These are phyloP conservation scores for Plasmopara muralis DNA, from an alignment of 352 stramenopile species.

Conservation along the genomic window DNA sequence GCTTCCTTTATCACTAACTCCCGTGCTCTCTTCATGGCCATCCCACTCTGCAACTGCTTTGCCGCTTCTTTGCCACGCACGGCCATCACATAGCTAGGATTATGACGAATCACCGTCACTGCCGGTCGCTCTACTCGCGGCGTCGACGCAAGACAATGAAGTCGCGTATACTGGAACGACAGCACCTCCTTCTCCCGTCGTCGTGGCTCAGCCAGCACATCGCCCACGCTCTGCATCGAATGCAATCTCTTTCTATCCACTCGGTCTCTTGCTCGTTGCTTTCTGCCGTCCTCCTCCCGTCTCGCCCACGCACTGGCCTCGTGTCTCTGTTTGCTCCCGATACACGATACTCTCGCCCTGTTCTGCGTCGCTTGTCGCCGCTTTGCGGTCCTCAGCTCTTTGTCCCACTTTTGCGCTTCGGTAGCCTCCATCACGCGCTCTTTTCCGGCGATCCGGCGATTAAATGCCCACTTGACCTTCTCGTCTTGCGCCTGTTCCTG, in stretches of 20 bases:
- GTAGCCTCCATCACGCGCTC: conserved; percentile 30
- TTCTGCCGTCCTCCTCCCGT: conserved; percentile 30
- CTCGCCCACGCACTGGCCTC: conserved; percentile 34
- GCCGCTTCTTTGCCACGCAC: conserved; percentile 36
- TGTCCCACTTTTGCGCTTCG: conserved; percentile 21
- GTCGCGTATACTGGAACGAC: conserved; percentile 49
- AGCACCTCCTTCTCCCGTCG: conserved; percentile 34
- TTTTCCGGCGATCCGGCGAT: conserved; percentile 25
- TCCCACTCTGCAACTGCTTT: conserved; percentile 28
- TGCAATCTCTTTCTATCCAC: conserved; percentile 24
- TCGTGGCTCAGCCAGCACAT: conserved; percentile 38
- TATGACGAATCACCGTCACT: conserved; percentile 56
- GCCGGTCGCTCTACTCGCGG: conserved; percentile 4
- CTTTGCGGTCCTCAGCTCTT: conserved; percentile 18
- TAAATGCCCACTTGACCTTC: conserved; percentile 51
- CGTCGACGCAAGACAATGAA: conserved; percentile 29
- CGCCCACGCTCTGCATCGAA: conserved; percentile 20
- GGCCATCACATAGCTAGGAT: conserved; percentile 28
- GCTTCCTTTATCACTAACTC: conserved; percentile 29
- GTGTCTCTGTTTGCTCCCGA: conserved; percentile 34
- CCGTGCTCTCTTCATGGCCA: conserved; percentile 36
- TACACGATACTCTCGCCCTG: conserved; percentile 32
- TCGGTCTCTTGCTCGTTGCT: conserved; percentile 18
- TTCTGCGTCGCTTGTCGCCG: conserved; percentile 39
- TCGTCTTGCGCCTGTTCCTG: conserved; percentile 44